Conservation (phyloP, 2,329 filamentous ascomycete genomes). For the Scleromitrula shiraiana region DNA sequence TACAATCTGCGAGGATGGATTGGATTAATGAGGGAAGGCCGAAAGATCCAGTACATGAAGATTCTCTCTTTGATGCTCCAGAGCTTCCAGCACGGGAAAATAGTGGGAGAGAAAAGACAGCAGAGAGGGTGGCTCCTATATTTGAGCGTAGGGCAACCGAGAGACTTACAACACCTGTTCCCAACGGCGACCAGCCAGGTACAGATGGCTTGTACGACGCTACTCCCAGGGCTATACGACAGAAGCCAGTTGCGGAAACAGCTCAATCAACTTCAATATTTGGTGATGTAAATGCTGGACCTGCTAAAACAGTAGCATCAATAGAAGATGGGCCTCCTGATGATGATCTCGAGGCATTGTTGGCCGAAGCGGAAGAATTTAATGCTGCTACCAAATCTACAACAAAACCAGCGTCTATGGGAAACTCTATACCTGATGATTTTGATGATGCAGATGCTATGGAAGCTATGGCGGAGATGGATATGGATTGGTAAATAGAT, state of each 20-base stretch:
- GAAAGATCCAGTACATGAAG: constrained; percentile 28
- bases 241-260: constrained; percentile 17
- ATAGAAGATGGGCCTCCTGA: constrained; percentile 32
- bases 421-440: constrained; percentile 25
- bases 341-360: constrained; percentile 30
- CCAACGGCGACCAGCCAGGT: constrained; percentile 36
- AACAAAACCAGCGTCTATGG: constrained; percentile 13
- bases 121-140: constrained; percentile 32
- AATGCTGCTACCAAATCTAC: not conserved
- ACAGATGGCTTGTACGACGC: constrained; percentile 41
- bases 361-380: constrained; percentile 26
- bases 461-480: constrained; percentile 58
- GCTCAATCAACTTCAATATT: constrained; percentile 19
- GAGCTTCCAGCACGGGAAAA: constrained; percentile 22
- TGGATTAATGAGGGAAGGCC: constrained; percentile 77
- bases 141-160: constrained; percentile 26
- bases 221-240: constrained; percentile 34
- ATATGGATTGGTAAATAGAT: constrained; percentile 29
- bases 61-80: constrained; percentile 25
- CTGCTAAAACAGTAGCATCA: constrained; percentile 11
- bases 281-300: constrained; percentile 17
- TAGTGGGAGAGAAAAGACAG: constrained; percentile 24
- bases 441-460: constrained; percentile 37
- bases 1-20: constrained; percentile 66
- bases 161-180: constrained; percentile 28